Conservation (phyloP, 495 filamentous ascomycete genomes). For the Aspergillus olivimuriae region DNA sequence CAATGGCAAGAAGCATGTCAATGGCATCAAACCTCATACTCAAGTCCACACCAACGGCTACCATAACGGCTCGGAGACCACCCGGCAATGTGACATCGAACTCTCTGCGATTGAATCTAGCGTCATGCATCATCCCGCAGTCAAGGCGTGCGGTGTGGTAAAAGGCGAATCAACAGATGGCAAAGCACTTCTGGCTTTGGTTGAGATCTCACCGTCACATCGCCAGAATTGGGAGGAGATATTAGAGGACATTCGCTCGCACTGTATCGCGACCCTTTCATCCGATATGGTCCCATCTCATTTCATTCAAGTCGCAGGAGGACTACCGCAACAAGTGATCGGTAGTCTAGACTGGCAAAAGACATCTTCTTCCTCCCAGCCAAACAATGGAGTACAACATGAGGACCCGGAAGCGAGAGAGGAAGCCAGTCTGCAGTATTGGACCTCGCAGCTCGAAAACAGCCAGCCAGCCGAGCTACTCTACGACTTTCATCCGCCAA, state of each 20-base stretch:
- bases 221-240: background rate
- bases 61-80: too few species aligned
- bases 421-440: conserved; percentile 2
- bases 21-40: too few species aligned
- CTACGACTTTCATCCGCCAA: background rate
- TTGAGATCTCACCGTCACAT: background rate
- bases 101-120: background rate
- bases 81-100: too few species aligned
- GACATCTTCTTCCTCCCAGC: background rate
- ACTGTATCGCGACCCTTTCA: background rate
- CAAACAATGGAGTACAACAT: background rate
- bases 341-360: background rate
- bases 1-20: too few species aligned
- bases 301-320: background rate
- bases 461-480: conserved; percentile 4
- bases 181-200: background rate
- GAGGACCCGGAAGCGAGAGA: background rate
- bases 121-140: background rate
- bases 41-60: background rate
- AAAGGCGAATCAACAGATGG: background rate
- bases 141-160: background rate
- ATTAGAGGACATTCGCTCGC: background rate
- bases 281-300: background rate
- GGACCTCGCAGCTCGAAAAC: background rate
- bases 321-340: background rate